A percentile compares a stretch with the other conserved stretches of the same genome.
phyloP scores from a whole-genome alignment of 305 asterid species.

The Salvia sclarea region DNA sequence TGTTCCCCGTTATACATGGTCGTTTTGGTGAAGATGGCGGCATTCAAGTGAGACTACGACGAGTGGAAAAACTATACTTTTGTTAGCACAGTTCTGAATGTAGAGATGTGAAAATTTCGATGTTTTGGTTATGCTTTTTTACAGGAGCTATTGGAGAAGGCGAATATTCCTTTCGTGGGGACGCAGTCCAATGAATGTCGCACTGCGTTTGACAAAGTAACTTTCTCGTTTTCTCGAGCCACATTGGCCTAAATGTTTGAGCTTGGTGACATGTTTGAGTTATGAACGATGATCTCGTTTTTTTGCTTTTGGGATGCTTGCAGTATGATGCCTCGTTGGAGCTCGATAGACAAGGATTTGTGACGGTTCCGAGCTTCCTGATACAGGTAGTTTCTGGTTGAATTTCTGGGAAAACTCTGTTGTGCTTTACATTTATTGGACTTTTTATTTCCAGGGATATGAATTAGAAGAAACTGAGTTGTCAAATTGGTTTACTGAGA shows the following conservation, averaged over 20 bases:
- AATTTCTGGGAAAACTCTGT: neutral
- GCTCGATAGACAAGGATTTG: conserved; percentile 76
- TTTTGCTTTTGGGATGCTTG: conserved; percentile 31
- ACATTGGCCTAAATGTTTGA: conserved; percentile 12
- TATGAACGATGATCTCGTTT: conserved; percentile 25
- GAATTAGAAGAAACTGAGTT: conserved; percentile 57
- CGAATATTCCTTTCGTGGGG: conserved; percentile 75
- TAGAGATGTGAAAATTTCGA: too few species aligned
- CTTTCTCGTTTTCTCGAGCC: conserved; percentile 24
- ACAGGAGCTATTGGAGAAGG: conserved; percentile 72
- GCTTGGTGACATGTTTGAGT: conserved; percentile 19
- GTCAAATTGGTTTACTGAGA: conserved; percentile 57
- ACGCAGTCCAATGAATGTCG: conserved; percentile 69
- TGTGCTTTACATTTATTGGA: conserved; percentile 3
- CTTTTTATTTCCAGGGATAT: conserved; percentile 51
- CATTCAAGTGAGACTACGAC: conserved; percentile 64
- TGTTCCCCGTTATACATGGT: conserved; percentile 92
- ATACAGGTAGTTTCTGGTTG: conserved; percentile 50
- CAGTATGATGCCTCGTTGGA: conserved; percentile 84
- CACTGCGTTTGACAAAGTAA: conserved; percentile 84
- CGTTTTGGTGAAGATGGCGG: conserved; percentile 97
- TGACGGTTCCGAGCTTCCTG: conserved; percentile 65
- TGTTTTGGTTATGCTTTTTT: conserved; percentile 24
- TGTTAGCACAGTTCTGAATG: conserved; percentile 3
- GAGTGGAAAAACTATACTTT: neutral